phyloP scores from a whole-genome alignment of 2,329 filamentous ascomycete species.

The Biscogniauxia mediterranea region DNA sequence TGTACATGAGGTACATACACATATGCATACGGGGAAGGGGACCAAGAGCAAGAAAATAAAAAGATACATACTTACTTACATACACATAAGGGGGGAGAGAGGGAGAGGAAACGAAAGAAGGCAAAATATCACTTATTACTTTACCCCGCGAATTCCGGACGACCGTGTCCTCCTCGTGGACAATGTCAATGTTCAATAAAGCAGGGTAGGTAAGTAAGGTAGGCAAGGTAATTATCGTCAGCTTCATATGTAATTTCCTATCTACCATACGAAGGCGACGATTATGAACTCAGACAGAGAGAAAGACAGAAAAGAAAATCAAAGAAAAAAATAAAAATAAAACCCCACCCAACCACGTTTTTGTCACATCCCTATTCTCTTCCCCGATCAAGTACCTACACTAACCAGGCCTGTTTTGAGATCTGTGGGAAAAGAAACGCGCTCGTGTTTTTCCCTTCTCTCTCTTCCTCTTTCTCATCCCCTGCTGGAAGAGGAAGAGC shows the following conservation, averaged over 20 bases:
- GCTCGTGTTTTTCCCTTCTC: constrained; percentile 21
- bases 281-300: background rate
- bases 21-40: too few relatives aligned
- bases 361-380: constrained; percentile 20
- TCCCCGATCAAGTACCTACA: too few relatives aligned
- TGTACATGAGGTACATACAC: too few relatives aligned
- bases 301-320: constrained; percentile 1
- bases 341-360: constrained; percentile 4
- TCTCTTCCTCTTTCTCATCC: too few relatives aligned
- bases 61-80: too few relatives aligned
- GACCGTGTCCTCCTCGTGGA: background rate
- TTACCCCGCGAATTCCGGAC: background rate
- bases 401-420: constrained; percentile 28
- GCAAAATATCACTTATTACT: background rate
- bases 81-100: too few relatives aligned
- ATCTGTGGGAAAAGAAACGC: constrained; percentile 29
- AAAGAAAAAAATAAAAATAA: constrained; percentile 8
- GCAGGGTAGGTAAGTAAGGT: too few relatives aligned
- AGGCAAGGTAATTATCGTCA: background rate
- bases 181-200: background rate
- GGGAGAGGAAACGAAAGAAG: too few relatives aligned
- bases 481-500: too few relatives aligned
- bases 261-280: too few relatives aligned
- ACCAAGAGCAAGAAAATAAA: too few relatives aligned
- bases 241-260: too few relatives aligned